phyloP scores from a whole-genome alignment of 208 protist species.

The Herpetomonas samuelpessoai region DNA sequence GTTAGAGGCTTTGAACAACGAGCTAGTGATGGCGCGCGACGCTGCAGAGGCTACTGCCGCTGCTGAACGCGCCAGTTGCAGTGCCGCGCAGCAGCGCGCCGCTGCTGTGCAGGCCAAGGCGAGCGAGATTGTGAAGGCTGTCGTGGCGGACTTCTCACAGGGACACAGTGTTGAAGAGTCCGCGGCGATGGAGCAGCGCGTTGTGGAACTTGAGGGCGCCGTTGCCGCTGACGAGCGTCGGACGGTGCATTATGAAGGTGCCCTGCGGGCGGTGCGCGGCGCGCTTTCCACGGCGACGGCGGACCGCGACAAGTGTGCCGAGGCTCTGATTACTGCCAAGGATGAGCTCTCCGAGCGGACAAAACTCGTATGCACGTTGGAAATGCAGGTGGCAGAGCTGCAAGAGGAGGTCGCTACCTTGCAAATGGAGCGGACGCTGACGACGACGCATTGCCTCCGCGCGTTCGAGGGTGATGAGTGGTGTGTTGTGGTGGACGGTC shows the following conservation, averaged over 20 bases:
- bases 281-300: neutral
- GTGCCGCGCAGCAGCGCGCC: neutral
- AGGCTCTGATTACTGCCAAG: neutral
- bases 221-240: neutral
- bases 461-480: constrained; percentile 19
- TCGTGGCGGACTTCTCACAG: neutral
- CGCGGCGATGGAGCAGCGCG: neutral
- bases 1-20: no score
- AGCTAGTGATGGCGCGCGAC: no score
- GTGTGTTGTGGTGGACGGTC: constrained; percentile 4
- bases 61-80: neutral
- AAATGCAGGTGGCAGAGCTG: no score
- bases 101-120: neutral
- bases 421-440: neutral
- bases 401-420: neutral
- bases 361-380: no score
- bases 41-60: constrained; percentile 1
- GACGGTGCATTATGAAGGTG: no score
- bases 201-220: neutral
- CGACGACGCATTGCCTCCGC: constrained; percentile 8
- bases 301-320: neutral
- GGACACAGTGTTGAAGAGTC: neutral
- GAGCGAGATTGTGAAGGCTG: neutral
- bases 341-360: no score
- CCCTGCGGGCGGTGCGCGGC: neutral